Evolutionary conservation across 306 rosid genomes (phyloP).

Genomic region (Cyclanthera cordifolia): DNA sequence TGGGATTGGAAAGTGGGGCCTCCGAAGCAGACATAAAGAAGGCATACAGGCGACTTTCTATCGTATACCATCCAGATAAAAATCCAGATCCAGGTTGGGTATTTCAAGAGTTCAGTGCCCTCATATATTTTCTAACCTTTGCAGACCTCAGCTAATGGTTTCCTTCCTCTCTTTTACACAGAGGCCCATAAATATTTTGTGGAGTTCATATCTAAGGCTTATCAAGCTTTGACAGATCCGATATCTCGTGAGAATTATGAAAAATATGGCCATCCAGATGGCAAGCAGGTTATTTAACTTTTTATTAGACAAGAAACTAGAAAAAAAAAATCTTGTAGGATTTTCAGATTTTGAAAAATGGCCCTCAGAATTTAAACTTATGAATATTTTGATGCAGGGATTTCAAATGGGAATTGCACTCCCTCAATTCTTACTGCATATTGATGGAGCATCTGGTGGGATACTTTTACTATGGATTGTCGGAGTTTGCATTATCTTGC

Average conservation of each 20-base stretch:
- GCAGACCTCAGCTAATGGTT: not conserved
- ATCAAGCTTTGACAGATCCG: slow-evolving; percentile 90
- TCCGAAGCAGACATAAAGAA: slow-evolving; percentile 65
- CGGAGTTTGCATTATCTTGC: slow-evolving; percentile 92
- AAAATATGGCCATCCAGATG: slow-evolving; percentile 97
- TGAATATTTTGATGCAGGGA: slow-evolving; percentile 46
- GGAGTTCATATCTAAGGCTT: slow-evolving; percentile 87
- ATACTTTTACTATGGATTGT: slow-evolving; percentile 92
- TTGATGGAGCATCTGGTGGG: slow-evolving; percentile 91
- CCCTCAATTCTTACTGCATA: slow-evolving; percentile 75
- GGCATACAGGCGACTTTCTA: slow-evolving; percentile 80
- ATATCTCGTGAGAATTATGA: slow-evolving; percentile 82
- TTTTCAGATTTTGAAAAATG: not conserved
- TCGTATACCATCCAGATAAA: slow-evolving; percentile 92
- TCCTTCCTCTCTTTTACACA: slow-evolving; percentile 14
- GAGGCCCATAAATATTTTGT: slow-evolving; percentile 81
- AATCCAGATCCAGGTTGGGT: slow-evolving; percentile 91
- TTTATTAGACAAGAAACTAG: not conserved
- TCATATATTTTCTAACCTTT: slow-evolving; percentile 5
- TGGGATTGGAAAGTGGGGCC: slow-evolving; percentile 75
- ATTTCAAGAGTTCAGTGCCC: slow-evolving; percentile 23
- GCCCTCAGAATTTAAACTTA: slow-evolving; percentile 10
- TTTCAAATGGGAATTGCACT: slow-evolving; percentile 99
- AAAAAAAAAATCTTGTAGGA: not conserved
- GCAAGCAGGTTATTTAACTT: slow-evolving; percentile 53